phyloP scores from a whole-genome alignment of 768 basidiomycete genomes.

The Kwoniella sp. region DNA sequence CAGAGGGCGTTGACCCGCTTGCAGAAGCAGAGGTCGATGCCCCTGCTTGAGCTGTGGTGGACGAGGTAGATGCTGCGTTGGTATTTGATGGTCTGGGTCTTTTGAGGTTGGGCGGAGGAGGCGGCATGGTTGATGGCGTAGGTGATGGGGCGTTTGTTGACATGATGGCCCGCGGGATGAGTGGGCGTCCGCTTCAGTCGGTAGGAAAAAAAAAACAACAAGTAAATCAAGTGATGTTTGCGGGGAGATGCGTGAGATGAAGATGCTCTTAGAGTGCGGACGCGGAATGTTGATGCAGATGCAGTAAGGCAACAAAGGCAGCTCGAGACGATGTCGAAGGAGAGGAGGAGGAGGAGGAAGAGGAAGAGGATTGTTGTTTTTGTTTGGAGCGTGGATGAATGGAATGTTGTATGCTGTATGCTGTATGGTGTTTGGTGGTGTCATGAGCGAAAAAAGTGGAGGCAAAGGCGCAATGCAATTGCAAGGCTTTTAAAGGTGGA shows the following conservation, averaged over 20 bases:
- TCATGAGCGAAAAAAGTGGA: conserved; percentile 17
- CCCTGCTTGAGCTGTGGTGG: background rate
- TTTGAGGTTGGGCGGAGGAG: conserved; percentile 30
- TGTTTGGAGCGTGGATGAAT: background rate
- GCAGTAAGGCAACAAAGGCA: too few relatives aligned
- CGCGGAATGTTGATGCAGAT: too few relatives aligned
- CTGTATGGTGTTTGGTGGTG: background rate
- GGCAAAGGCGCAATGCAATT: too few relatives aligned
- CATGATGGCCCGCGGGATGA: background rate
- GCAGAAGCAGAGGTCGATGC: conserved; percentile 8
- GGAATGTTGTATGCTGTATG: conserved; percentile 7
- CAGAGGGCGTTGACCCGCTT: conserved; percentile 5
- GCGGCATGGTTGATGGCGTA: conserved; percentile 28
- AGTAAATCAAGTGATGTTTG: background rate
- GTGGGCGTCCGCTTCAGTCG: too few relatives aligned
- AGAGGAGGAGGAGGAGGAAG: background rate
- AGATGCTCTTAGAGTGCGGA: background rate
- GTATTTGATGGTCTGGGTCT: conserved; percentile 29
- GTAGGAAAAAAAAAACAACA: too few relatives aligned
- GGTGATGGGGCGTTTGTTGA: conserved; percentile 25
- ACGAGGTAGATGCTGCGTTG: background rate
- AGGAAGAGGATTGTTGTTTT: background rate
- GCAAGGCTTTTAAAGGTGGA: too few relatives aligned
- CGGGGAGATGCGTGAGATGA: background rate
- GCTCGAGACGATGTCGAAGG: background rate